Base-by-base conservation (phyloP, 768 basidiomycete genomes). In the Collybia nuda region DNA sequence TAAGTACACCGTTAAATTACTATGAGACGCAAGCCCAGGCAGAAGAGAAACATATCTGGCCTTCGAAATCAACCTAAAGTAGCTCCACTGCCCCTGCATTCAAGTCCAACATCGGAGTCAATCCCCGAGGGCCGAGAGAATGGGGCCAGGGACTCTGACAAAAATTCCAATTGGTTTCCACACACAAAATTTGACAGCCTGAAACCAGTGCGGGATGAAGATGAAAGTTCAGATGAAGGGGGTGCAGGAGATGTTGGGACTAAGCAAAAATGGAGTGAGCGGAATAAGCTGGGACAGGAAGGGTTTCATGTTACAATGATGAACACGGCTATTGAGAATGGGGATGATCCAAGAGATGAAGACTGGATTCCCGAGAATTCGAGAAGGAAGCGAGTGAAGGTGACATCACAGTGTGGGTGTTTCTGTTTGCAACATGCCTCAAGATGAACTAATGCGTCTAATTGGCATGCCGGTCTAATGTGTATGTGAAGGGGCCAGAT, bases 331-430 rank as follows among this genome's bases (percentile, higher is more conserved):
- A 23, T 51, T 51, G 36, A 44, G 35, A 44, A 26, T 38, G 43
- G 50, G 19, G 50, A 51, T 45, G 50, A 45, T 36, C 50, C 50
- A 19, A 29, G 41, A 22, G 50, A 51, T 51, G 50, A 44, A 36
- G 41, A 44, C 28, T 51, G 41, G 41, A 26, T 51, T 44, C 50
- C 50, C 4, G 15, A 38, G 23, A 36, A 36, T 29, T 37, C 44
- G 35, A 44, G 50, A 22, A 23, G 41, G 38, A 51, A 18, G 40
- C 17, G 15, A 26, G 8, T 6, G 14, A 38, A 12, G 7, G 17
- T 23, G 32, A 40, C 38, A 48, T 35, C 22, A 22, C 24, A 38
- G 7, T 26, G 24, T 26, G 24, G 7, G n/a, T n/a, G 24, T 7
- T 5, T 7, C 15, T 24, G 7, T n/a, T 43, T 24, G 18, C 42